Evolutionary conservation across 139 green algal genomes (phyloP).

Genomic region (Gonium pectorale): DNA sequence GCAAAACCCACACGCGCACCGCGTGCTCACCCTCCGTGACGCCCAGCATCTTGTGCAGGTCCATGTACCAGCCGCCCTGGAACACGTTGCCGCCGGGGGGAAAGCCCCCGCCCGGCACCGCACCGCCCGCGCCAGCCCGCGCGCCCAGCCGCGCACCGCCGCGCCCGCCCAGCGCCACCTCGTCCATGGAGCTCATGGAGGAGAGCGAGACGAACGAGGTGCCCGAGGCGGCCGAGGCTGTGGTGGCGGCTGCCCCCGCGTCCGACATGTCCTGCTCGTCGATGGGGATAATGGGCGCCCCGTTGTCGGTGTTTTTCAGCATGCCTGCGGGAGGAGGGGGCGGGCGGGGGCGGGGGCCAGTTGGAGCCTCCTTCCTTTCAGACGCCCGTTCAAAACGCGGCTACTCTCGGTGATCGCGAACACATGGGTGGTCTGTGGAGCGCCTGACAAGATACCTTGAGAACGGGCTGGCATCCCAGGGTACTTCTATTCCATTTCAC

Average conservation of each 20-base stretch:
- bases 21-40: constrained; percentile 56
- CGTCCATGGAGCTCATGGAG: not conserved
- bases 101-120: no score
- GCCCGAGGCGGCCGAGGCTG: not conserved
- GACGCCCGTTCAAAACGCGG: no score
- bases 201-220: constrained; percentile 11
- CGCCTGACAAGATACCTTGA: no score
- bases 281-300: constrained; percentile 88
- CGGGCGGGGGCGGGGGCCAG: not conserved
- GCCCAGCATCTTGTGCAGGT: constrained; percentile 93
- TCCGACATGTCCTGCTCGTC: constrained; percentile 64
- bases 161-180: no score
- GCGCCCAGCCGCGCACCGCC: no score
- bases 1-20: no score
- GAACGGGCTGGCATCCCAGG: no score
- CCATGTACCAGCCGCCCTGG: constrained; percentile 72
- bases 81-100: constrained; percentile 39
- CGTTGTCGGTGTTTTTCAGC: constrained; percentile 91
- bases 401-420: no score
- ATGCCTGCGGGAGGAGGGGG: constrained; percentile 51
- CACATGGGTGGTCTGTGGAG: no score
- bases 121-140: no score
- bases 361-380: no score
- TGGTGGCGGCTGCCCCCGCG: not conserved
- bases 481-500: no score